Evolutionary conservation across 345 rosid species (phyloP).

Genomic region (Adansonia digitata): DNA sequence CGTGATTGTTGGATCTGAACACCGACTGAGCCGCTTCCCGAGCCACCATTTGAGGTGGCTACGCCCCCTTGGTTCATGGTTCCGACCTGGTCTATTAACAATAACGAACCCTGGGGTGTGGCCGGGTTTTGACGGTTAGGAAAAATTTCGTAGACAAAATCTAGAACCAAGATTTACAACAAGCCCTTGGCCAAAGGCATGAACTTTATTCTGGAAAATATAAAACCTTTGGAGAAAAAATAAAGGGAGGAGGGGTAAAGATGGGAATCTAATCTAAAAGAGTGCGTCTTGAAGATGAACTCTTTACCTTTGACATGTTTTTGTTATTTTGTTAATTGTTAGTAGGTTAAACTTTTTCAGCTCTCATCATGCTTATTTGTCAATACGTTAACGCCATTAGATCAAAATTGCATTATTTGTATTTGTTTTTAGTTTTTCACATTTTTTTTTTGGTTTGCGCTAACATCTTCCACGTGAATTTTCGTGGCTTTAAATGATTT

Average conservation of each 20-base stretch:
- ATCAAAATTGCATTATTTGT: too few relatives aligned
- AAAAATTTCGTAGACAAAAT: not conserved
- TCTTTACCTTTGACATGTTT: not conserved
- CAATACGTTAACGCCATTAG: not conserved
- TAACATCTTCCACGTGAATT: not conserved
- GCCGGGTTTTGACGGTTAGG: not conserved
- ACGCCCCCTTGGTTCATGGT: slow-evolving; percentile 21
- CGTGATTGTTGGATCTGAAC: slow-evolving; percentile 35
- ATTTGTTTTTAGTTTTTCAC: not conserved
- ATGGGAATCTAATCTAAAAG: not conserved
- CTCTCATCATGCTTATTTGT: not conserved
- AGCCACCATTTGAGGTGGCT: slow-evolving; percentile 11
- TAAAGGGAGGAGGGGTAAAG: not conserved
- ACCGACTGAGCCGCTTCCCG: slow-evolving; percentile 27
- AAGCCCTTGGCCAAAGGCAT: not conserved
- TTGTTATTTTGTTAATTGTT: not conserved
- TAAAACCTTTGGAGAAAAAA: not conserved
- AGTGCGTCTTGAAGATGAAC: not conserved
- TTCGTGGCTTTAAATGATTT: not conserved
- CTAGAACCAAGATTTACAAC: not conserved
- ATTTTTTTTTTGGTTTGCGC: not conserved
- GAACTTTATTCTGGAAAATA: not conserved
- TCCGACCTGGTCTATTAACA: not conserved
- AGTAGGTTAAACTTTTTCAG: not conserved
- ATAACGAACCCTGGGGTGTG: not conserved